Percentiles rank a stretch among this genome's conserved stretches.
Conservation (phyloP, 2,329 filamentous ascomycete genomes). For the Fusarium globosum region DNA sequence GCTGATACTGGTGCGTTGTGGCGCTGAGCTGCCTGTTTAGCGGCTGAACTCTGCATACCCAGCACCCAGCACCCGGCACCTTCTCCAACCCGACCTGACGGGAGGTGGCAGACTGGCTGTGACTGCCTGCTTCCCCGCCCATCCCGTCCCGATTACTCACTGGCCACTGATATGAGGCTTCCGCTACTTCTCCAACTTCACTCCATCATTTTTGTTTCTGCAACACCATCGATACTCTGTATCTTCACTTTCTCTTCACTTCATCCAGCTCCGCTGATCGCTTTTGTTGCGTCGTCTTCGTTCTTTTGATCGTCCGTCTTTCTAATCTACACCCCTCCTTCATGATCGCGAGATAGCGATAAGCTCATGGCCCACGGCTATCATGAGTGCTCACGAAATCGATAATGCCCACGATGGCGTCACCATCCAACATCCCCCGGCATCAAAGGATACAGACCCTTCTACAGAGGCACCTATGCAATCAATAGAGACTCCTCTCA, state of each 20-base stretch:
- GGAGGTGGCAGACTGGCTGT: neutral
- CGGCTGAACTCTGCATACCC: neutral
- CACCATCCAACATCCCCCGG: neutral
- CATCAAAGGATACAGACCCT: neutral
- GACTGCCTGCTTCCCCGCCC: slow-evolving; percentile 21
- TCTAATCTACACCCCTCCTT: slow-evolving; percentile 18
- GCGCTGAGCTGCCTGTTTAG: slow-evolving; percentile 21
- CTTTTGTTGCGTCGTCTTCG: neutral
- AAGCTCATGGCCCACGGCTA: slow-evolving; percentile 36
- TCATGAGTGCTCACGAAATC: slow-evolving; percentile 29
- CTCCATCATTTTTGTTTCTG: slow-evolving; percentile 14
- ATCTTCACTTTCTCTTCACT: slow-evolving; percentile 21
- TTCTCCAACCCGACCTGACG: slow-evolving; percentile 1
- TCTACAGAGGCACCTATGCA: neutral
- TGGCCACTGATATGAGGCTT: slow-evolving; percentile 2
- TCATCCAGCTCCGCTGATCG: neutral
- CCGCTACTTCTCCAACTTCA: slow-evolving; percentile 28
- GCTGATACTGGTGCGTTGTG: slow-evolving; percentile 5
- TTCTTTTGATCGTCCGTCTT: neutral
- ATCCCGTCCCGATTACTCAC: slow-evolving; percentile 15
- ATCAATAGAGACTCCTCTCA: slow-evolving; percentile 31
- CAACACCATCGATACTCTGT: slow-evolving; percentile 33
- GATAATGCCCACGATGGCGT: slow-evolving; percentile 9
- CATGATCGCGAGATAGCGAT: slow-evolving; percentile 34
- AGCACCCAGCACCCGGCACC: neutral